Evolutionary conservation across 2,329 filamentous ascomycete species (phyloP).

Genomic region (Colletotrichum limetticola): DNA sequence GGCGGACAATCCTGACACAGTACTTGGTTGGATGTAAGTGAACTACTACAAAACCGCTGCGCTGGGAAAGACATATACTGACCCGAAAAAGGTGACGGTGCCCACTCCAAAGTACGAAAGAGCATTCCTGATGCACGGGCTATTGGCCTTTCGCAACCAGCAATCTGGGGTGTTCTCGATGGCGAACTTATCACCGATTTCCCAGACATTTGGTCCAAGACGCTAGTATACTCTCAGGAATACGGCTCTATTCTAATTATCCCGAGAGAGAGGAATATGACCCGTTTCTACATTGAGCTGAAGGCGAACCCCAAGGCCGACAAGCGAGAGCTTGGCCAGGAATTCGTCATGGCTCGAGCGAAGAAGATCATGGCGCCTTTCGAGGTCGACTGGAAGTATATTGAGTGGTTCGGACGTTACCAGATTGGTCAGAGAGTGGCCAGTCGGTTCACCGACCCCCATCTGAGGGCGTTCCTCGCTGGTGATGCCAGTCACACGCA

Average conservation of each 20-base stretch:
- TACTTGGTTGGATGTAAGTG: conserved; percentile 74
- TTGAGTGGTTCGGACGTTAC: conserved; percentile 80
- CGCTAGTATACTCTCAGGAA: conserved; percentile 73
- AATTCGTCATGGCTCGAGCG: conserved; percentile 77
- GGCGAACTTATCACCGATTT: conserved; percentile 78
- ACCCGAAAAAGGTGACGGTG: conserved; percentile 67
- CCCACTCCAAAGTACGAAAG: conserved; percentile 76
- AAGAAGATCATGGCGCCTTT: conserved; percentile 70
- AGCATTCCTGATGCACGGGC: conserved; percentile 68
- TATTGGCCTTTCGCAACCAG: conserved; percentile 63
- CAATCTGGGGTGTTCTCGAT: conserved; percentile 78
- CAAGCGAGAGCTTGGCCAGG: conserved; percentile 60
- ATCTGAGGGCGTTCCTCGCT: conserved; percentile 73
- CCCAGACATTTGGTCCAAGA: conserved; percentile 81
- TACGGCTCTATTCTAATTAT: conserved; percentile 79
- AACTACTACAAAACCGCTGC: not conserved
- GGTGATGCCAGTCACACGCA: conserved; percentile 80
- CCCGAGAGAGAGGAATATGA: conserved; percentile 78
- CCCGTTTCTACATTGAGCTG: conserved; percentile 70
- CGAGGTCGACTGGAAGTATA: conserved; percentile 65
- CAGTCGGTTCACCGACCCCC: conserved; percentile 72
- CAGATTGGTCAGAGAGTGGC: conserved; percentile 78
- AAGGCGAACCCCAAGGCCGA: conserved; percentile 57
- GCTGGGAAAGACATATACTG: not conserved
- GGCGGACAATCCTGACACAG: conserved; percentile 63